phyloP scores from a whole-genome alignment of 805 yeast species.

The Candida argentea region DNA sequence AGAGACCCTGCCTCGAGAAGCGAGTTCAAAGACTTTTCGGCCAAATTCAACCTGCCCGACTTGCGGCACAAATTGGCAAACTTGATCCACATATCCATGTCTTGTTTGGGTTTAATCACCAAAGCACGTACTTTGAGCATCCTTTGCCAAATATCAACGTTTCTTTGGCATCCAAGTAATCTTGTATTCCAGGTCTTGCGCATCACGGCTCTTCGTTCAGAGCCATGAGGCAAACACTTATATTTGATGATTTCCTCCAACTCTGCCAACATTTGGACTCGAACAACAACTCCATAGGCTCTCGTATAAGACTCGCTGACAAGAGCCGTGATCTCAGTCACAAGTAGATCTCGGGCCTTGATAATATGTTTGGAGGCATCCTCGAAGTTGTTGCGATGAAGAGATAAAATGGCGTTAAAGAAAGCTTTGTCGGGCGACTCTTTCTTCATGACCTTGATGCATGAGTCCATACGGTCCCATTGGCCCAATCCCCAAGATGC shows the following conservation, averaged over 20 bases:
- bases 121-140: conserved; percentile 87
- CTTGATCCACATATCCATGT: conserved; percentile 96
- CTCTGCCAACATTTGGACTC: conserved; percentile 96
- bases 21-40: conserved; percentile 81
- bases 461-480: conserved; percentile 94
- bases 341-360: conserved; percentile 79
- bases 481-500: conserved; percentile 98
- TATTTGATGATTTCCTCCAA: conserved; percentile 89
- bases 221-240: conserved; percentile 73
- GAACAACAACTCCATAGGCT: conserved; percentile 92
- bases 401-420: conserved; percentile 78
- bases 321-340: conserved; percentile 87
- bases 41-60: conserved; percentile 83
- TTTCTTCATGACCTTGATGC: conserved; percentile 78
- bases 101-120: conserved; percentile 90
- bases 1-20: conserved; percentile 68
- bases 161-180: conserved; percentile 85
- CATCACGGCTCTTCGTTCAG: conserved; percentile 69
- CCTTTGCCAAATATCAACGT: conserved; percentile 98
- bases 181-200: conserved; percentile 92
- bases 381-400: conserved; percentile 78
- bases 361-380: conserved; percentile 72
- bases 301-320: conserved; percentile 94
- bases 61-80: conserved; percentile 94
- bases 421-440: conserved; percentile 94